phyloP scores from a whole-genome alignment of 805 yeast genomes.

The Blastobotrys attinorum region DNA sequence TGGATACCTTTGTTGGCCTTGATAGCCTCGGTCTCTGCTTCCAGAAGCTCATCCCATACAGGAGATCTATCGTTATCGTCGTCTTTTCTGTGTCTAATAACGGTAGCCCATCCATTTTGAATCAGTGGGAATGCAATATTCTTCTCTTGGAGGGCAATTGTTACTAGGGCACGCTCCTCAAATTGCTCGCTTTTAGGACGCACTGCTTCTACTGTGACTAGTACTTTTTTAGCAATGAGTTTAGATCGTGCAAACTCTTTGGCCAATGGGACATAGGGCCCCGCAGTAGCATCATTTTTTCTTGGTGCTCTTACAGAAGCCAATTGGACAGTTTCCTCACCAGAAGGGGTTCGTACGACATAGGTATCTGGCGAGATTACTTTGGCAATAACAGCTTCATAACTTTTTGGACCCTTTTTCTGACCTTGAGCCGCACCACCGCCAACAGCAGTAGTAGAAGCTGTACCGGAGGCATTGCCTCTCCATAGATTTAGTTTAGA shows the following conservation, averaged over 20 bases:
- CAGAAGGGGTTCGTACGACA: slow-evolving; percentile 42
- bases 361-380: slow-evolving; percentile 65
- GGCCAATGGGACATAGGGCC: slow-evolving; percentile 55
- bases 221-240: slow-evolving; percentile 64
- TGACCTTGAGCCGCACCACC: slow-evolving; percentile 23
- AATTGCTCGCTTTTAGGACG: slow-evolving; percentile 53
- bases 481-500: slow-evolving; percentile 54
- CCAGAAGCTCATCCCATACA: slow-evolving; percentile 70
- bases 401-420: slow-evolving; percentile 37
- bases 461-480: slow-evolving; percentile 23
- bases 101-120: slow-evolving; percentile 64
- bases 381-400: slow-evolving; percentile 49
- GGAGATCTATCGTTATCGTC: slow-evolving; percentile 59
- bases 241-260: slow-evolving; percentile 64
- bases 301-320: slow-evolving; percentile 74
- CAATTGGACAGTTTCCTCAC: slow-evolving; percentile 58
- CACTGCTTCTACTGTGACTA: slow-evolving; percentile 52
- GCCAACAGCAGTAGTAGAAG: too few relatives aligned
- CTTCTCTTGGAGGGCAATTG: slow-evolving; percentile 44
- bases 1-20: slow-evolving; percentile 55
- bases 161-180: slow-evolving; percentile 61
- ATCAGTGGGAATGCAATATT: slow-evolving; percentile 59
- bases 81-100: slow-evolving; percentile 66
- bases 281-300: slow-evolving; percentile 46
- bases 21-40: slow-evolving; percentile 55